Evolutionary conservation across 345 rosid genomes (phyloP).

Genomic region (Hibiscus mutabilis): DNA sequence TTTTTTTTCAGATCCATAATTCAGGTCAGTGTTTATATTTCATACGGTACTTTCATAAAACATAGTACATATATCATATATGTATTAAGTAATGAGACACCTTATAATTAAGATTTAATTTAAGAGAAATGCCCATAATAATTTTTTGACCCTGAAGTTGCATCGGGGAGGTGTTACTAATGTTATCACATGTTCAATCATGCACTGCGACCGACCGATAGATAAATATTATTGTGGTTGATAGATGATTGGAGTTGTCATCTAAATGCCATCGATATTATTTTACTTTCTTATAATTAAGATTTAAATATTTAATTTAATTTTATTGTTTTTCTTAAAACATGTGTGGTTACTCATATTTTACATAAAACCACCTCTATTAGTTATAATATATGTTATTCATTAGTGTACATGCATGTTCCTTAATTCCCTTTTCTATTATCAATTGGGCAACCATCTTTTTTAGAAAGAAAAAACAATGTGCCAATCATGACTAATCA

Average conservation of each 20-base stretch:
- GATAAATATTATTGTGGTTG: constrained; percentile 12
- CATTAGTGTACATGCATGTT: neutral
- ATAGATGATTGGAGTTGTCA: neutral
- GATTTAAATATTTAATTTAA: too few relatives aligned
- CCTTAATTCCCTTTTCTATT: neutral
- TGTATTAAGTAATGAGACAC: too few relatives aligned
- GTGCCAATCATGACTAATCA: constrained; percentile 19
- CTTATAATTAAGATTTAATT: too few relatives aligned
- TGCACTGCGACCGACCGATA: neutral
- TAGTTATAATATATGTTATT: too few relatives aligned
- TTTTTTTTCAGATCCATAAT: neutral
- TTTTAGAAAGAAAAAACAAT: neutral
- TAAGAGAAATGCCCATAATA: too few relatives aligned
- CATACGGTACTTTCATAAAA: too few relatives aligned
- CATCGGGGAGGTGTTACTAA: neutral
- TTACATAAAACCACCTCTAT: too few relatives aligned
- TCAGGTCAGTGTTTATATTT: neutral
- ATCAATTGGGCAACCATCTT: neutral
- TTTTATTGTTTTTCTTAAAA: too few relatives aligned
- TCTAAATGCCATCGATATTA: neutral
- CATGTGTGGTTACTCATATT: too few relatives aligned
- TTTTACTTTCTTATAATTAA: too few relatives aligned
- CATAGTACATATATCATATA: too few relatives aligned
- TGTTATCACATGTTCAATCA: constrained; percentile 2
- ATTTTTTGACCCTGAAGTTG: neutral